phyloP scores from a whole-genome alignment of 1,284 basidiomycete species.

The Irpex sp. region DNA sequence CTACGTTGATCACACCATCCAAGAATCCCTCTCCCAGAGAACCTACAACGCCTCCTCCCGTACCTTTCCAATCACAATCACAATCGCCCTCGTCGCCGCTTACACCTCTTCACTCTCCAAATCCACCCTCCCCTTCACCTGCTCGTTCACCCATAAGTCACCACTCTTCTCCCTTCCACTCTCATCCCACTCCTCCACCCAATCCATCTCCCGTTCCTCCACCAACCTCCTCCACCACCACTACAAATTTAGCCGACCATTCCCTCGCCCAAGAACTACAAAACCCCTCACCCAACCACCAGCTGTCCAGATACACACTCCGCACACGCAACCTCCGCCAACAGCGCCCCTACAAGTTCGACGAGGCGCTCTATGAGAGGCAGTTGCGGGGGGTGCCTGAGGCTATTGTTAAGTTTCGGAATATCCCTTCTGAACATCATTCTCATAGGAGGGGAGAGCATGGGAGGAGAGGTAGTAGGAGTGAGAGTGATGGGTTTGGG shows the following conservation, averaged over 20 bases:
- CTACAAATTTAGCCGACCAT: background rate
- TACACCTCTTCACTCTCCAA: background rate
- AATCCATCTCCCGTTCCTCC: too few species aligned
- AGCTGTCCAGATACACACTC: slow-evolving; percentile 16
- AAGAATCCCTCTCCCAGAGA: background rate
- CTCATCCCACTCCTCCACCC: too few species aligned
- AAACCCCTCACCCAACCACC: background rate
- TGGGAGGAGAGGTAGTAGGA: too few species aligned
- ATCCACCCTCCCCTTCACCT: background rate
- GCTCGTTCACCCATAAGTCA: too few species aligned
- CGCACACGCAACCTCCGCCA: slow-evolving; percentile 21
- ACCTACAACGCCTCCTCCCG: background rate
- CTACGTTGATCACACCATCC: too few species aligned
- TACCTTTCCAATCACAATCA: background rate
- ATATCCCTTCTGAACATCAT: slow-evolving; percentile 15
- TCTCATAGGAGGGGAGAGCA: background rate
- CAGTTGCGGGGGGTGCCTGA: slow-evolving; percentile 25
- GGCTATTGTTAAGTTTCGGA: slow-evolving; percentile 23
- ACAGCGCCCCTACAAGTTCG: slow-evolving; percentile 24
- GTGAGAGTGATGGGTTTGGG: background rate
- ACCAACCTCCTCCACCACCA: background rate
- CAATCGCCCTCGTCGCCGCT: background rate
- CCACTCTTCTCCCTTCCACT: too few species aligned
- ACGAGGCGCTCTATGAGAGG: slow-evolving; percentile 21
- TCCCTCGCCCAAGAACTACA: background rate